Evolutionary conservation across 331 rosid genomes (phyloP), one percentile per base, ranked within the genome.

Genomic region (Pyrus hybrid): DNA sequence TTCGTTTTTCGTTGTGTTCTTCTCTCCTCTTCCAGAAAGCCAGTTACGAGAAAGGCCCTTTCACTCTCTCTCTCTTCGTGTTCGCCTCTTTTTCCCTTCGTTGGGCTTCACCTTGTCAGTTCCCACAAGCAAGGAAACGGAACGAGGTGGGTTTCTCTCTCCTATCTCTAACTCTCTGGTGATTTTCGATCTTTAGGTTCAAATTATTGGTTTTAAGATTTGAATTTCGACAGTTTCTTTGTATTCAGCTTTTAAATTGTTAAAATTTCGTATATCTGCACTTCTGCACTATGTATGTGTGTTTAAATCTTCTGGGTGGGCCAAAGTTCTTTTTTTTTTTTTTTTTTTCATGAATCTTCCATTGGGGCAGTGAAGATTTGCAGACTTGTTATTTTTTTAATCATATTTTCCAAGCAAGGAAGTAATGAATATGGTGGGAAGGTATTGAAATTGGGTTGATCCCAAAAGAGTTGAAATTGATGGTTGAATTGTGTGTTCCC

Each of bases 21-120:
- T 73, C 30, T 30, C 25, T 22, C 45, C 63, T 20, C 11, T 75
- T 67, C 68, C 73, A 18, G 37, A 69, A 47, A 30, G 21, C 13
- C 63, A 56, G 78, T 67, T 37, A 84, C 80, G 61, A 49, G 63
- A 45, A 56, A 49, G 66, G 30, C 72, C 45, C 69, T 33, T 18
- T 53, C 0, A 5, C 16, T 61, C 65, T 23, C n/a, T 49, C 72
- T 25, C 65, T 54, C 47, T 22, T 2, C 80, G 47, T 76, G 72
- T 80, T 76, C 80, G 80, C 70, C 77, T 70, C 77, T 67, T 28
- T 20, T 71, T 41, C 29, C 68, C 18, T 54, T 29, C 26, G 4
- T 63, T 78, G 23, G 47, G 70, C 43, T 75, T 70, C 41, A 49
- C 72, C 22, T 69, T 63, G n/a, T 20, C 33, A 57, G 75, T 63